Base-by-base conservation (phyloP, 305 asterid species). In the Fraxinus dipetala region DNA sequence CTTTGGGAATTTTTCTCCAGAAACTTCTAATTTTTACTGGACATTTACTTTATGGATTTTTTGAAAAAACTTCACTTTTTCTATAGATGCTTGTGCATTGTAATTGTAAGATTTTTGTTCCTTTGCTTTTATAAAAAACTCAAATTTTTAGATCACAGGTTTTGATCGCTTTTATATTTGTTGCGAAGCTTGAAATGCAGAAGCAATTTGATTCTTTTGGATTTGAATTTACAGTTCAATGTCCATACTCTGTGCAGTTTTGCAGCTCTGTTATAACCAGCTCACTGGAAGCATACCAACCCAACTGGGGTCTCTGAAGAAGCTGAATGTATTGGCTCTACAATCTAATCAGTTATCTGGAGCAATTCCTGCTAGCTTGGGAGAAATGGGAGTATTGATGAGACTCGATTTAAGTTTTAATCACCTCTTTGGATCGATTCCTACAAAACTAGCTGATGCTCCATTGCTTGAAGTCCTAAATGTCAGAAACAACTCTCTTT, bases 281-380 rank as follows among this genome's bases (percentile, higher is more conserved):
- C 77, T 95, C 59, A 89, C 84, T 5, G 98, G 99, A 84, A 92
- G 97, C 81, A 86, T 95, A 86, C 99, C 99, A 7, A 91, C 91
- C 6, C 93, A 91, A 83, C 83, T 93, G 1, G 92, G 91, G 67
- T 86, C 85, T 40, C 85, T 91, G 75, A 86, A 90, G 89, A 93
- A 89, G 89, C 91, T 95, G 59, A 92, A 83, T 31, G 98, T 92
- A 67, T 88, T 95, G 5, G 94, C 98, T 81, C 85, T 95, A 70
- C 99, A 93, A 72, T 89, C 90, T 9, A 95, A 95, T 85, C 90
- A 67, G 80, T 85, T 95, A 35, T 90, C 92, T 18, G 99, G 99
- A 36, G 98, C 99, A 18, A 91, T 95, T 87, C 98, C 99, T 16
- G 99, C 99, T 65, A 91, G 97, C 85, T 91, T 95, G 78, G 98